phyloP scores from a whole-genome alignment of 441 rosid species.

The Euphorbia celastroides region DNA sequence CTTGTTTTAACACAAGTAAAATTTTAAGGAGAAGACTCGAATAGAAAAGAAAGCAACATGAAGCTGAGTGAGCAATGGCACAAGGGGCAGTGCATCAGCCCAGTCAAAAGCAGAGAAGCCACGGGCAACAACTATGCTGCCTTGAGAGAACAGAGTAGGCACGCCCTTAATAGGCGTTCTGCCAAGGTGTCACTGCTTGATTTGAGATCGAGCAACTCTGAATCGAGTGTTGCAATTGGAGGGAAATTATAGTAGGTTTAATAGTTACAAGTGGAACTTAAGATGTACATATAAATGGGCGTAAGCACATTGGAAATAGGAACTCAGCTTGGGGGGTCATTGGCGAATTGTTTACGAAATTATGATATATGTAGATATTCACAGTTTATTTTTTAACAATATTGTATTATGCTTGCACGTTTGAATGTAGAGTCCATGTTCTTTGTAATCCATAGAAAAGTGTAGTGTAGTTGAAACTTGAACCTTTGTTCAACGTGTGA shows the following conservation, averaged over 20 bases:
- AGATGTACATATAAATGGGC: too few relatives aligned
- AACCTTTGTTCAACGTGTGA: not conserved
- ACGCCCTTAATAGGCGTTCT: conserved; percentile 42
- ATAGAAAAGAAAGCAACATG: conserved; percentile 63
- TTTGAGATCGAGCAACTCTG: conserved; percentile 28
- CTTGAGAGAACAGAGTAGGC: conserved; percentile 66
- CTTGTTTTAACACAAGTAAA: conserved; percentile 15
- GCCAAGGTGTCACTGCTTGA: conserved; percentile 81
- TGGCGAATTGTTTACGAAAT: too few relatives aligned
- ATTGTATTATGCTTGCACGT: too few relatives aligned
- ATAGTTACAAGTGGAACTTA: too few relatives aligned
- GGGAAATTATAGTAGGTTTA: too few relatives aligned
- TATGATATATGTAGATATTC: too few relatives aligned
- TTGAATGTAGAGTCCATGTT: too few relatives aligned
- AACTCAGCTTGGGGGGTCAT: too few relatives aligned
- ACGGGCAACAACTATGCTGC: conserved; percentile 82
- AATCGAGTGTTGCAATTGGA: conserved; percentile 30
- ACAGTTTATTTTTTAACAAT: too few relatives aligned
- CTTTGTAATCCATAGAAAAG: too few relatives aligned
- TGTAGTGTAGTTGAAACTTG: too few relatives aligned
- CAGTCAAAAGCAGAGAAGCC: conserved; percentile 44
- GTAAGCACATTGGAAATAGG: too few relatives aligned
- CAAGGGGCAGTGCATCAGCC: conserved; percentile 42
- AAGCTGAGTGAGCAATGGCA: conserved; percentile 29
- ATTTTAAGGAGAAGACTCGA: conserved; percentile 49